phyloP scores from a whole-genome alignment of 108 stramenopile genomes.

The Bacterosira constricta region DNA sequence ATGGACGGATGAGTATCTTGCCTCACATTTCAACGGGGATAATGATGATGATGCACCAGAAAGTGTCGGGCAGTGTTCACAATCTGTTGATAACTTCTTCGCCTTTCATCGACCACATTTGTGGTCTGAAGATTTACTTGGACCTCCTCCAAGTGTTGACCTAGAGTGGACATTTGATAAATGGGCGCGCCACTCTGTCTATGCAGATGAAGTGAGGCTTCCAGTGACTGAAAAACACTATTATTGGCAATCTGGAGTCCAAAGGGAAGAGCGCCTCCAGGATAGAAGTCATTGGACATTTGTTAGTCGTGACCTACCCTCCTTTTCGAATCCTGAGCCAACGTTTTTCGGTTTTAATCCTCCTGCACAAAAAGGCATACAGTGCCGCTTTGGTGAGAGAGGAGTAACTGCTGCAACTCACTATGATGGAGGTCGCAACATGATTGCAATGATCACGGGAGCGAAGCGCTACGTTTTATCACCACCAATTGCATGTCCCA shows the following conservation, averaged over 20 bases:
- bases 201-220: conserved; percentile 73
- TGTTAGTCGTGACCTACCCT: conserved; percentile 76
- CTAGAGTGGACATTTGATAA: conserved; percentile 68
- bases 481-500: conserved; percentile 81
- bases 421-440: conserved; percentile 92
- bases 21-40: conserved; percentile 52
- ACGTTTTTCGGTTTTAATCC: conserved; percentile 77
- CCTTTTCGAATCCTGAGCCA: conserved; percentile 61
- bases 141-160: conserved; percentile 71
- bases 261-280: conserved; percentile 57
- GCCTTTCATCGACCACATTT: conserved; percentile 64
- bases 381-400: conserved; percentile 86
- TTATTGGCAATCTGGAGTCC: conserved; percentile 81
- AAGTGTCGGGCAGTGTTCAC: conserved; percentile 61
- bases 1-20: conserved; percentile 89
- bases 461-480: conserved; percentile 93
- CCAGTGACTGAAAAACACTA: conserved; percentile 66
- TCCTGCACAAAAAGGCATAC: conserved; percentile 80
- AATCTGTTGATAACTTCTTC: conserved; percentile 83
- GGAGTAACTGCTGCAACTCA: conserved; percentile 96
- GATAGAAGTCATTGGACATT: conserved; percentile 62
- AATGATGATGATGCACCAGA: conserved; percentile 25
- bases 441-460: conserved; percentile 93
- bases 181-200: conserved; percentile 78
- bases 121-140: conserved; percentile 66